These are phyloP conservation scores for Chrysoporthe austroafricana DNA, from an alignment of 2,329 filamentous ascomycete genomes.

Conservation along the genomic window DNA sequence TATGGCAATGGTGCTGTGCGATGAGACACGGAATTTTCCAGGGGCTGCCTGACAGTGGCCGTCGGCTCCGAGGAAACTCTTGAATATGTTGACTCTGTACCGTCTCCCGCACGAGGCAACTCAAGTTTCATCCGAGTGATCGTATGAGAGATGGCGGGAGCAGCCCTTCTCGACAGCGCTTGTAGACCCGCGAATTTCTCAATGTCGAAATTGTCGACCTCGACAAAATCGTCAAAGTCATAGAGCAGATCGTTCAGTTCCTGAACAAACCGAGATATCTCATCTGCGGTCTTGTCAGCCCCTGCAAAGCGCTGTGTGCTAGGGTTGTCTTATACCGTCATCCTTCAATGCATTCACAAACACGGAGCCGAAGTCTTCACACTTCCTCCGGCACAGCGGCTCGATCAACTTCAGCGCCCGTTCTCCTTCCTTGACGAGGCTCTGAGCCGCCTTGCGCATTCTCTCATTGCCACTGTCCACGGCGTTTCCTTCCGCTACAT, in stretches of 20 bases:
- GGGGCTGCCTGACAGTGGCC: background rate
- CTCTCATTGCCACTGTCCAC: constrained; percentile 42
- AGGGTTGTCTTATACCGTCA: constrained; percentile 47
- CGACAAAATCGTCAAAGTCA: constrained; percentile 61
- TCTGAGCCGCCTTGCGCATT: constrained; percentile 52
- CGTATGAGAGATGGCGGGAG: constrained; percentile 53
- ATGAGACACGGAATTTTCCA: constrained; percentile 10
- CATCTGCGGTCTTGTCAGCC: constrained; percentile 42
- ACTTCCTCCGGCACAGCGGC: constrained; percentile 52
- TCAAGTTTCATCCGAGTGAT: constrained; percentile 59
- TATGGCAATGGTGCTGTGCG: constrained; percentile 3
- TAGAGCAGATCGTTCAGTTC: constrained; percentile 56
- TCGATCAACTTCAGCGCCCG: constrained; percentile 51
- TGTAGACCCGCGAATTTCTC: constrained; percentile 54
- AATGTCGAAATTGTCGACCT: constrained; percentile 54
- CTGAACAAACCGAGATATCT: constrained; percentile 52
- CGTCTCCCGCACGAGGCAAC: constrained; percentile 28
- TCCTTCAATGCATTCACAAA: constrained; percentile 58
- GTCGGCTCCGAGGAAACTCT: background rate
- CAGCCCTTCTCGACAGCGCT: constrained; percentile 51
- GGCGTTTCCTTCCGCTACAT: constrained; percentile 41
- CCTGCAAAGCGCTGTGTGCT: constrained; percentile 11
- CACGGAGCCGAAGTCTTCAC: constrained; percentile 52
- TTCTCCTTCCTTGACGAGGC: constrained; percentile 43
- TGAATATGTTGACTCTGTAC: constrained; percentile 9